Evolutionary conservation across 345 rosid genomes (phyloP).

Genomic region (Populus nigra): DNA sequence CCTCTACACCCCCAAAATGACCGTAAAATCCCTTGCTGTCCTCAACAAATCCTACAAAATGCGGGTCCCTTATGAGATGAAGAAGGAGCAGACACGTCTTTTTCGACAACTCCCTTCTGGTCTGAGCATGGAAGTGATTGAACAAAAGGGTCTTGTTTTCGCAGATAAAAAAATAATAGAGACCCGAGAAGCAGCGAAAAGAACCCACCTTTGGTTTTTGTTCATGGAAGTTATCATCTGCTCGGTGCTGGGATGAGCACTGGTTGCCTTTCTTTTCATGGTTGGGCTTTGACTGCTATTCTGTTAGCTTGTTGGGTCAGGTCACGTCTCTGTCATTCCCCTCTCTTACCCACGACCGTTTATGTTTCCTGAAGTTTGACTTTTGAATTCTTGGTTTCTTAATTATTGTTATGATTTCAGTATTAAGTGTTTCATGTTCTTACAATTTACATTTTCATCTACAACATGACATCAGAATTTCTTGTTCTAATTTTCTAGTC

Average conservation of each 20-base stretch:
- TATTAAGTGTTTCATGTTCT: not conserved
- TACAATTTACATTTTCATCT: not conserved
- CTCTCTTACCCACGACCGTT: not conserved
- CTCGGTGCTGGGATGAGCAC: slow-evolving; percentile 97
- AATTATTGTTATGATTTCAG: not conserved
- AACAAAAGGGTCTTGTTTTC: slow-evolving; percentile 38
- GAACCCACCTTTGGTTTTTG: slow-evolving; percentile 67
- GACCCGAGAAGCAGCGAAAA: slow-evolving; percentile 3
- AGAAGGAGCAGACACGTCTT: slow-evolving; percentile 61
- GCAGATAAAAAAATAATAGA: not conserved
- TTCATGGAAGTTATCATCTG: slow-evolving; percentile 93
- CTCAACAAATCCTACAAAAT: slow-evolving; percentile 26
- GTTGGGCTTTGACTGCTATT: slow-evolving; percentile 77
- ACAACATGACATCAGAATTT: not conserved
- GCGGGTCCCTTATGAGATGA: slow-evolving; percentile 50
- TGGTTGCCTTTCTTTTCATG: slow-evolving; percentile 85
- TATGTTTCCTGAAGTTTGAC: not conserved
- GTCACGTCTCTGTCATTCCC: slow-evolving; percentile 27
- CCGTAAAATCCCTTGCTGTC: slow-evolving; percentile 33
- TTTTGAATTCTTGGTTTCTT: not conserved
- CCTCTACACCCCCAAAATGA: slow-evolving; percentile 16
- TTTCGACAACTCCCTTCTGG: slow-evolving; percentile 81
- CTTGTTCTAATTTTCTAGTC: not conserved
- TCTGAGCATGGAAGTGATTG: slow-evolving; percentile 71
- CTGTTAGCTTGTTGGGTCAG: slow-evolving; percentile 80